Percentiles rank a stretch among this genome's conserved stretches.
These are phyloP conservation scores for Buxus sempervirens DNA, from an alignment of 164 flowering plant genomes.

Conservation along the genomic window DNA sequence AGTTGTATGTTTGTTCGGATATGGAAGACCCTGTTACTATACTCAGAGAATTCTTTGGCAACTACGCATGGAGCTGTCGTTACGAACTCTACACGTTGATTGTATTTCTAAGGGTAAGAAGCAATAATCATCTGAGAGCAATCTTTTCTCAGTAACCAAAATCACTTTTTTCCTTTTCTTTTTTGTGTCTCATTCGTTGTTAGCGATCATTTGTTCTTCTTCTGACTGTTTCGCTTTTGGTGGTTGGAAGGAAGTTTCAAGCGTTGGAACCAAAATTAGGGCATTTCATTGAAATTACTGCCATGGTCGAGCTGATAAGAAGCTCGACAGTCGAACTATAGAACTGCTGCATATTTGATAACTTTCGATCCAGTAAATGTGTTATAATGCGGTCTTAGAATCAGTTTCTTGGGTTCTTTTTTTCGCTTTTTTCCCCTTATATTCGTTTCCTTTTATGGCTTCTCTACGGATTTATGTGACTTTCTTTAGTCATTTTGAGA, in stretches of 20 bases:
- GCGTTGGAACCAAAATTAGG: not conserved
- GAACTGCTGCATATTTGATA: not conserved
- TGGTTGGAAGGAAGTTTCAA: not conserved
- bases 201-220: not conserved
- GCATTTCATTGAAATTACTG: not conserved
- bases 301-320: not conserved
- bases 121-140: not conserved
- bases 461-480: too few relatives aligned
- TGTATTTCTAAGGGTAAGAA: conserved; percentile 21
- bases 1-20: too few relatives aligned
- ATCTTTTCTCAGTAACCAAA: not conserved
- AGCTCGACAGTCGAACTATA: not conserved
- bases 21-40: not conserved
- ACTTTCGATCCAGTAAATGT: not conserved
- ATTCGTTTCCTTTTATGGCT: too few relatives aligned
- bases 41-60: not conserved
- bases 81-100: conserved; percentile 16
- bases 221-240: not conserved
- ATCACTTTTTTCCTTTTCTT: not conserved
- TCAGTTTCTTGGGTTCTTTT: not conserved
- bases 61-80: conserved; percentile 8
- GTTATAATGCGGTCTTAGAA: too few relatives aligned
- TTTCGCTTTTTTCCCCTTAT: too few relatives aligned
- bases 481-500: too few relatives aligned
- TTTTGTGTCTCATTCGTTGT: not conserved